Evolutionary conservation across 306 rosid species (phyloP).

Genomic region (Inga oerstediana): DNA sequence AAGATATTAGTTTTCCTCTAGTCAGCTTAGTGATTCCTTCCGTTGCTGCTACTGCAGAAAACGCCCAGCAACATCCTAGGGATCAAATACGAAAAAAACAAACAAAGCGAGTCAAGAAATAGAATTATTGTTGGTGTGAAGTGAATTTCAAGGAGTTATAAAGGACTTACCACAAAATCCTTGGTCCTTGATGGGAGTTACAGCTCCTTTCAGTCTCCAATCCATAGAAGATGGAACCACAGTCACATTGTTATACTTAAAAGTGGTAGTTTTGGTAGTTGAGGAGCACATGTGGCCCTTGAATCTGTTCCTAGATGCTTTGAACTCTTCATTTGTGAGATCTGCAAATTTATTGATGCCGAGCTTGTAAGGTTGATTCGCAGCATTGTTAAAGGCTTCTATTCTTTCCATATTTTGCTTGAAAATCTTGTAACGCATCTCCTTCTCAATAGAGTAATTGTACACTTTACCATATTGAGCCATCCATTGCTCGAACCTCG

Average conservation of each 20-base stretch:
- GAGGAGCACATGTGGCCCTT: slow-evolving; percentile 40
- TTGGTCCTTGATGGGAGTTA: slow-evolving; percentile 44
- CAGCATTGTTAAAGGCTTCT: slow-evolving; percentile 40
- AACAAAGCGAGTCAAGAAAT: background rate
- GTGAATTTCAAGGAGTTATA: background rate
- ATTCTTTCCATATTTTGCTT: slow-evolving; percentile 35
- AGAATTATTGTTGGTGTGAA: background rate
- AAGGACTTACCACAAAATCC: slow-evolving; percentile 40
- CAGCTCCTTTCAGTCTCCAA: slow-evolving; percentile 51
- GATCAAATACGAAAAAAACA: background rate
- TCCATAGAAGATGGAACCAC: slow-evolving; percentile 29
- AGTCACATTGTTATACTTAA: slow-evolving; percentile 37
- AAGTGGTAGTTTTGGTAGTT: slow-evolving; percentile 31
- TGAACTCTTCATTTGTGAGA: slow-evolving; percentile 49
- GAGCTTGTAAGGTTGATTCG: slow-evolving; percentile 42
- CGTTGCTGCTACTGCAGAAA: slow-evolving; percentile 41
- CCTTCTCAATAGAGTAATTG: slow-evolving; percentile 35
- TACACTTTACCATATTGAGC: slow-evolving; percentile 28
- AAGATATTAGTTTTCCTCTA: slow-evolving; percentile 30
- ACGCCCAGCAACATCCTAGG: slow-evolving; percentile 43
- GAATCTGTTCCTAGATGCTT: slow-evolving; percentile 34
- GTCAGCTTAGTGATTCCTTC: slow-evolving; percentile 31
- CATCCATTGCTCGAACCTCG: slow-evolving; percentile 43
- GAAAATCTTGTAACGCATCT: slow-evolving; percentile 35
- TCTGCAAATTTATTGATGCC: slow-evolving; percentile 42